Conservation (phyloP, 2,329 filamentous ascomycete species). For the Aspergillus sp. region DNA sequence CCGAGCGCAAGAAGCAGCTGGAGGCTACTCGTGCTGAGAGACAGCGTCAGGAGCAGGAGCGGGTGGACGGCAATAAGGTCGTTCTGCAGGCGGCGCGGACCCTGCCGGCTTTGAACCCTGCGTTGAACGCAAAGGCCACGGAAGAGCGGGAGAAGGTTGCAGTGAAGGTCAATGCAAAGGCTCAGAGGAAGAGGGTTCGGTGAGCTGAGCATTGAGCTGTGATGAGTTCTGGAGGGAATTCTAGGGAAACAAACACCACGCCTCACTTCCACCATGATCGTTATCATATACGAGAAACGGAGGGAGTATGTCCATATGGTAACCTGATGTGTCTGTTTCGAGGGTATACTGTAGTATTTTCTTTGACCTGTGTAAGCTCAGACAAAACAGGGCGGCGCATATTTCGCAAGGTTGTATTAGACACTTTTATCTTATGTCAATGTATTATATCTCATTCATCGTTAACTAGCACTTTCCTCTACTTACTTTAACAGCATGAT, state of each 20-base stretch:
- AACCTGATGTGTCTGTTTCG: constrained; percentile 19
- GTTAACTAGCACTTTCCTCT: background rate
- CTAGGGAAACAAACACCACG: too few relatives aligned
- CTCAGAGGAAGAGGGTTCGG: constrained; percentile 21
- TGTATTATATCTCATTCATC: constrained; percentile 27
- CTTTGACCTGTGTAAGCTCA: constrained; percentile 8
- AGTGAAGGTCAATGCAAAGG: constrained; percentile 17
- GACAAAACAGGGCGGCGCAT: constrained; percentile 39
- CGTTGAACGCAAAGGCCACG: constrained; percentile 24
- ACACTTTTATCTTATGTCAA: constrained; percentile 25
- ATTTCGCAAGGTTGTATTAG: constrained; percentile 27
- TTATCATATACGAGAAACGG: background rate
- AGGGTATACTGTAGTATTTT: constrained; percentile 8
- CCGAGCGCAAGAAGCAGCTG: constrained; percentile 66
- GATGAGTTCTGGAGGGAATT: background rate
- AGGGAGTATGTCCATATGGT: constrained; percentile 1
- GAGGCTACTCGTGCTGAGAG: constrained; percentile 57
- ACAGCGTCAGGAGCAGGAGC: constrained; percentile 59
- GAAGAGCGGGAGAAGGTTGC: constrained; percentile 27
- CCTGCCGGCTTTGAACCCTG: constrained; percentile 37
- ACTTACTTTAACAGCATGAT: too few relatives aligned
- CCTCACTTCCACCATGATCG: background rate
- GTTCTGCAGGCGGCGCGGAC: constrained; percentile 34
- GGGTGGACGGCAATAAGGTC: constrained; percentile 54
- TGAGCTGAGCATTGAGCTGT: constrained; percentile 1